phyloP scores from a whole-genome alignment of 176 grass and related monocot genomes.

The Hordeum vulgare region DNA sequence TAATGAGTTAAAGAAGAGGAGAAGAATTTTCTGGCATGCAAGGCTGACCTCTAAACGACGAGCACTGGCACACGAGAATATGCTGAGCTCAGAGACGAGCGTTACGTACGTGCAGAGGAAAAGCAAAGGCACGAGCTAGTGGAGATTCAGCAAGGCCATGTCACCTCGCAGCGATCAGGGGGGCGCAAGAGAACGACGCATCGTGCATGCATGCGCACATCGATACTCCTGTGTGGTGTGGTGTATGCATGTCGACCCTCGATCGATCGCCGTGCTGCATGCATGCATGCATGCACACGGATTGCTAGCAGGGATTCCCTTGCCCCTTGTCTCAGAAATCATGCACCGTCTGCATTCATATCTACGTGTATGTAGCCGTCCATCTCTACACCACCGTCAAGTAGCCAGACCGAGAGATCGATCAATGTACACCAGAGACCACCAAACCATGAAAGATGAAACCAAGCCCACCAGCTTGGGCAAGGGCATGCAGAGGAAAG shows the following conservation, averaged over 20 bases:
- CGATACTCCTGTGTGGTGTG: neutral
- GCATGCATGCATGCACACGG: neutral
- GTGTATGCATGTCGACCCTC: neutral
- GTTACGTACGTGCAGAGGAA: slow-evolving; percentile 6
- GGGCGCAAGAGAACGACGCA: neutral
- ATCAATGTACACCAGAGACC: neutral
- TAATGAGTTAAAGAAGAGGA: neutral
- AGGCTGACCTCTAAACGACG: neutral
- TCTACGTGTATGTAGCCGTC: too few species aligned
- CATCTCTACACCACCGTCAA: too few species aligned
- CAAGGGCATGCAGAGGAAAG: neutral
- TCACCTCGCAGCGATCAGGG: slow-evolving; percentile 23
- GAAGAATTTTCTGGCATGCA: neutral
- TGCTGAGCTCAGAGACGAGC: neutral
- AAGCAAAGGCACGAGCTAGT: slow-evolving; percentile 35
- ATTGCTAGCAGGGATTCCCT: neutral
- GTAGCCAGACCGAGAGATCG: too few species aligned
- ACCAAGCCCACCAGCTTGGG: neutral
- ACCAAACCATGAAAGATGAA: neutral
- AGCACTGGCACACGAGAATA: neutral
- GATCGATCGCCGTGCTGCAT: neutral
- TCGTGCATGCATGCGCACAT: neutral
- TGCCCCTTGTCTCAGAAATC: neutral
- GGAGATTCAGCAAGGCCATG: slow-evolving; percentile 28
- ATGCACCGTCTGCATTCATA: neutral